Percentiles rank a stretch among this genome's conserved stretches.
phyloP scores from a whole-genome alignment of 257 asterid species.

The Capsicum rhomboideum region DNA sequence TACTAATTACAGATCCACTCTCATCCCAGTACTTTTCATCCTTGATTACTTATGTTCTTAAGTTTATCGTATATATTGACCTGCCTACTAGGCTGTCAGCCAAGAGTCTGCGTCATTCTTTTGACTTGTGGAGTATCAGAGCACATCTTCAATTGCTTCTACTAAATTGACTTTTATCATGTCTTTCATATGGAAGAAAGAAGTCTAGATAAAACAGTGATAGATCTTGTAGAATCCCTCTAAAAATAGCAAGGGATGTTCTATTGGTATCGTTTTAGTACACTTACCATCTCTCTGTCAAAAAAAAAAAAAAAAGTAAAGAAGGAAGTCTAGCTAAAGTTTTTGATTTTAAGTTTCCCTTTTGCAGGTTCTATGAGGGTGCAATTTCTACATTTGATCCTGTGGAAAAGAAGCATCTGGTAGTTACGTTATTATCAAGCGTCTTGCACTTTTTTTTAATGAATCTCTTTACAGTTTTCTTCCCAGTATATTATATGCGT shows the following conservation, averaged over 20 bases:
- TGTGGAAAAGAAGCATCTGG: constrained; percentile 33
- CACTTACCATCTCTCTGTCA: not conserved
- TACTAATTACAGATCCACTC: not conserved
- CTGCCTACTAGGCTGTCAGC: not conserved
- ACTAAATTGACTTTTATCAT: not conserved
- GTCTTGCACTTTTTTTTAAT: not conserved
- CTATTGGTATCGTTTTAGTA: not conserved
- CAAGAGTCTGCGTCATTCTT: not conserved
- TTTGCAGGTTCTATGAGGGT: constrained; percentile 48
- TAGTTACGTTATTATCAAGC: constrained; percentile 7
- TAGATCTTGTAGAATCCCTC: not conserved
- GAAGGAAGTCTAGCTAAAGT: not conserved
- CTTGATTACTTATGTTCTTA: not conserved
- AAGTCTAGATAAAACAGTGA: not conserved
- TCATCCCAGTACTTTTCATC: not conserved
- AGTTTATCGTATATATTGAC: not conserved
- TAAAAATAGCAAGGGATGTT: not conserved
- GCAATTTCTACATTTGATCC: constrained; percentile 33
- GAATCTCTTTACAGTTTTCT: not conserved
- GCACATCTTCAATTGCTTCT: not conserved
- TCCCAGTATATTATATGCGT: not conserved
- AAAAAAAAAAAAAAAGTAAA: not conserved
- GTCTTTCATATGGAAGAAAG: not conserved
- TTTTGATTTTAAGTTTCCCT: not conserved
- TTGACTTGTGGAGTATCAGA: not conserved